Conservation (phyloP, 1,139 yeast species). For the Candida tropicalis region DNA sequence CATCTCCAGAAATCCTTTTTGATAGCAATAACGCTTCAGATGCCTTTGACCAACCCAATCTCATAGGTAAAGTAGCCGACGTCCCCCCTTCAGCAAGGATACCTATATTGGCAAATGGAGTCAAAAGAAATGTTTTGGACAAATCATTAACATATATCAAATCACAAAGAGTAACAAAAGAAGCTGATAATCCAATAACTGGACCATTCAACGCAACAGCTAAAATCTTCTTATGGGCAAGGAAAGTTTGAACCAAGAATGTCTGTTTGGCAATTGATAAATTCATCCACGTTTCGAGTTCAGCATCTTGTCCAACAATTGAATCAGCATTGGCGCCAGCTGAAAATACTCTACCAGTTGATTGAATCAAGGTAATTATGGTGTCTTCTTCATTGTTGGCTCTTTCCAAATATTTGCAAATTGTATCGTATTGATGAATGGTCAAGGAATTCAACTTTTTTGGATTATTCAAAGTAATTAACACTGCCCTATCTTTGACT, state of each 20-base stretch:
- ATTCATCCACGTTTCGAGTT: conserved; percentile 57
- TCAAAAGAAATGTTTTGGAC: conserved; percentile 56
- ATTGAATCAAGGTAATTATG: conserved; percentile 64
- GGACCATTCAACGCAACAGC: conserved; percentile 86
- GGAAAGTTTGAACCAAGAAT: conserved; percentile 66
- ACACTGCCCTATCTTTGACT: conserved; percentile 54
- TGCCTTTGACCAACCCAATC: conserved; percentile 75
- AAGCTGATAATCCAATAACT: conserved; percentile 77
- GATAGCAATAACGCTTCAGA: conserved; percentile 74
- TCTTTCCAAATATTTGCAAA: conserved; percentile 61
- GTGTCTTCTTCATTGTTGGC: conserved; percentile 71
- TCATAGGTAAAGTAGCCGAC: conserved; percentile 63
- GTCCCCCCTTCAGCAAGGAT: conserved; percentile 83
- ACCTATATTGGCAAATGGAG: conserved; percentile 84
- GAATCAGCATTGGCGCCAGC: conserved; percentile 71
- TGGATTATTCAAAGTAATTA: conserved; percentile 72
- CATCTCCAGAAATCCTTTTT: conserved; percentile 62
- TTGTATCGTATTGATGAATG: conserved; percentile 61
- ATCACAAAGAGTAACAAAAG: conserved; percentile 77
- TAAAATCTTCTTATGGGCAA: conserved; percentile 70
- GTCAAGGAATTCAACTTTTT: conserved; percentile 66
- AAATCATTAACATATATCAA: conserved; percentile 69
- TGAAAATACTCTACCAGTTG: conserved; percentile 76
- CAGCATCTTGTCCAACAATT: conserved; percentile 30
- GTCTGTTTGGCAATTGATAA: conserved; percentile 70